Conservation (phyloP, 768 basidiomycete species). For the Lactifluus hygrophoroides region DNA sequence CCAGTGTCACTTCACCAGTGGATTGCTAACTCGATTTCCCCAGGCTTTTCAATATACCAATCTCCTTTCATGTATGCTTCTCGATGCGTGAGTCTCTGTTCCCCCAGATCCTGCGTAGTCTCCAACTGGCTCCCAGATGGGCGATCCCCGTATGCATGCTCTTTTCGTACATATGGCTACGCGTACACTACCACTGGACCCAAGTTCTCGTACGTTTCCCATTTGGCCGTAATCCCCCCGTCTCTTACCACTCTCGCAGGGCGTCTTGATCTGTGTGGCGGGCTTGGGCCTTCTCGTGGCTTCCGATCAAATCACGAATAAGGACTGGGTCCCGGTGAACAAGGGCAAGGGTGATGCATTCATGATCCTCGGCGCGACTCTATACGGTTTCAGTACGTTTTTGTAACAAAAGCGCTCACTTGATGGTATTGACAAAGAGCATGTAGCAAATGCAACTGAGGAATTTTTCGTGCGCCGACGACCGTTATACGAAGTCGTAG, state of each 20-base stretch:
- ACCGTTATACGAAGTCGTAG: constrained; percentile 82
- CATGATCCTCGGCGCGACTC: constrained; percentile 78
- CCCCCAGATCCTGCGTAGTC: background rate
- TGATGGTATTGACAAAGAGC: background rate
- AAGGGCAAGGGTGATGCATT: constrained; percentile 77
- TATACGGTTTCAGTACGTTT: constrained; percentile 76
- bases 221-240: background rate
- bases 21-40: background rate
- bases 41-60: constrained; percentile 83
- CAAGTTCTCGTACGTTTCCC: constrained; percentile 53
- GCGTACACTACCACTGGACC: constrained; percentile 73
- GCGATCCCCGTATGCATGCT: constrained; percentile 82
- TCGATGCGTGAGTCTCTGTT: constrained; percentile 58
- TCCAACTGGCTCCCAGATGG: constrained; percentile 42
- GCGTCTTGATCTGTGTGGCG: constrained; percentile 60
- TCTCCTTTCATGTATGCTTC: constrained; percentile 83
- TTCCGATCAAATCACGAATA: constrained; percentile 70
- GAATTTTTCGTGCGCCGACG: constrained; percentile 76
- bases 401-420: background rate
- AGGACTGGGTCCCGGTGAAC: constrained; percentile 56
- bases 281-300: constrained; percentile 76
- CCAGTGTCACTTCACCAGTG: background rate
- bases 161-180: constrained; percentile 79
- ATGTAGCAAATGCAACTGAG: constrained; percentile 75
- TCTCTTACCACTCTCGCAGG: constrained; percentile 33